These are phyloP conservation scores for Plenodomus biglobosus DNA, from an alignment of 2,329 filamentous ascomycete species.

Conservation along the genomic window DNA sequence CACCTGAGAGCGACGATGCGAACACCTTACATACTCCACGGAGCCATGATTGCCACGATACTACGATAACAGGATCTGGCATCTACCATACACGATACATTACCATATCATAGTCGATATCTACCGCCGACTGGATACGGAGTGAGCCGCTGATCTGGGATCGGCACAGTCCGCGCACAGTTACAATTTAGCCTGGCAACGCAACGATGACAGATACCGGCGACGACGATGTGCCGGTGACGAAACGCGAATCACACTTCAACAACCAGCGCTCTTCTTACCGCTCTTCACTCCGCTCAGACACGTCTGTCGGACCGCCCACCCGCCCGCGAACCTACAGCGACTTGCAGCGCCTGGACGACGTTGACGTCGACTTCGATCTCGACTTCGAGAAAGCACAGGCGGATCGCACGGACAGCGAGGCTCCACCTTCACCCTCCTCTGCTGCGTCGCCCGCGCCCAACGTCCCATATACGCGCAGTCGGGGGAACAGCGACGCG, in stretches of 20 bases:
- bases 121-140: background rate
- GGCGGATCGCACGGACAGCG: conserved; percentile 16
- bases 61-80: background rate
- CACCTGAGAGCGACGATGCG: background rate
- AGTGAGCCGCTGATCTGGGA: background rate
- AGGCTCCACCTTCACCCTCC: conserved; percentile 3
- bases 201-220: conserved; percentile 22
- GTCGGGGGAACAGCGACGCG: background rate
- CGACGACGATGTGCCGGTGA: conserved; percentile 27
- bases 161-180: conserved; percentile 14
- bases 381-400: conserved; percentile 10
- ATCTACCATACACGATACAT: background rate
- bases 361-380: conserved; percentile 25
- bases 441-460: conserved; percentile 19
- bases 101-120: background rate
- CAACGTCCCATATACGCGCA: conserved; percentile 14
- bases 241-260: conserved; percentile 35
- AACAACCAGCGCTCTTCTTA: conserved; percentile 41
- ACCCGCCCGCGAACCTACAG: conserved; percentile 16
- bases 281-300: conserved; percentile 18
- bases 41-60: background rate
- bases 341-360: conserved; percentile 13
- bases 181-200: background rate
- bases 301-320: conserved; percentile 15
- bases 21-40: background rate